Evolutionary conservation across 2,329 filamentous ascomycete species (phyloP), one percentile per base, ranked within the genome.

Genomic region (Fusarium goolgardi): DNA sequence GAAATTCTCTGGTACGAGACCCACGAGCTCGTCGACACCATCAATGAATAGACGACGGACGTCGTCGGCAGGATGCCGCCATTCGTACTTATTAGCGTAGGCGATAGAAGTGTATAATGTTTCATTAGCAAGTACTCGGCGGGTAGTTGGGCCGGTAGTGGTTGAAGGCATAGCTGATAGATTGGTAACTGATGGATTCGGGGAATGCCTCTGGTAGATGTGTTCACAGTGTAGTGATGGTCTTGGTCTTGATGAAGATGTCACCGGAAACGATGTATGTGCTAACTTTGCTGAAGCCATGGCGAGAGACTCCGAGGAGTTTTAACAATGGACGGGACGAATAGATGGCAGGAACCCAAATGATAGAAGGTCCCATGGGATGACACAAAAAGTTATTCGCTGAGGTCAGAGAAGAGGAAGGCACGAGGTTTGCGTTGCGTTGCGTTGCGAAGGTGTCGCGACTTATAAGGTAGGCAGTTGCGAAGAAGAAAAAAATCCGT

Each of bases 21-120:
- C 71, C 32, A 74, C 59, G 37, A 61, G 41, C 44, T 74, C 70
- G 21, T 64, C 46, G 20, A 72, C 25, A 25, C 58, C 71, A 16
- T 46, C 29, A 15, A 73, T 67, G 41, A 45, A 54, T 20, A 73
- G 69, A 37, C 59, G 53, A 60, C 66, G 73, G 12, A 69, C 40
- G 11, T 41, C 21, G 34, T 37, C 16, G 23, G 46, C 18, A 18
- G 13, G 13, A 11, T 15, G 10, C 3, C 27, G 27, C 20, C 37
- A 39, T 23, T 65, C 49, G 35, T 67, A 41, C 49, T 73, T 73
- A 57, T 73, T 73, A 18, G 55, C 71, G 18, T 63, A 63, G 20
- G 54, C 40, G 20, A 73, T 41, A 40, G 69, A 67, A 15, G 58
- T 31, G 34, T 71, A 59, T n/a, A 73, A 49, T 47, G 27, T 29